These are phyloP conservation scores for Murraya paniculata DNA, from an alignment of 345 rosid species.

Conservation along the genomic window DNA sequence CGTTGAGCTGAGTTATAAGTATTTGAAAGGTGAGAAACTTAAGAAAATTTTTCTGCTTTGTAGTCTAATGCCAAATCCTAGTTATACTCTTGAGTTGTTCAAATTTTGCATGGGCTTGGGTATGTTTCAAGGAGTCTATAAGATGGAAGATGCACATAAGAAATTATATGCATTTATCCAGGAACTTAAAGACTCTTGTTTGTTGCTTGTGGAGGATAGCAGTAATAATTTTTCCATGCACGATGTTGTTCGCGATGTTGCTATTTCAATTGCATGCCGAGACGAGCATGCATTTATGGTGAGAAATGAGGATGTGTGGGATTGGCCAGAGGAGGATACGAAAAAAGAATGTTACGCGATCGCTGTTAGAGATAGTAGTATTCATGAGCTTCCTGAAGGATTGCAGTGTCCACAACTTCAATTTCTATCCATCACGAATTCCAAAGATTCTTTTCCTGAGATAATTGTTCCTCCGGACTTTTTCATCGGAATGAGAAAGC, in stretches of 20 bases:
- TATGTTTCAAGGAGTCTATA: neutral
- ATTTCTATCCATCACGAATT: no score
- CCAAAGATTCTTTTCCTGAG: no score
- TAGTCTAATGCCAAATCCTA: neutral
- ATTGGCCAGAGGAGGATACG: conserved; percentile 6
- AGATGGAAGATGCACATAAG: conserved; percentile 5
- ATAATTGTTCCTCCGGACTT: no score
- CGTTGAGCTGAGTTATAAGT: no score
- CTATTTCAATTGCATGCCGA: conserved; percentile 16
- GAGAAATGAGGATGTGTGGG: neutral
- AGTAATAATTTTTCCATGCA: conserved; percentile 2
- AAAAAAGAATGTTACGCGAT: neutral
- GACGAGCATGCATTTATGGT: neutral
- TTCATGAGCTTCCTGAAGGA: conserved; percentile 4
- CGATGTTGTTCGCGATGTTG: conserved; percentile 6
- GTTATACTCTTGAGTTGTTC: neutral
- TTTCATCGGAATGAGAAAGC: no score
- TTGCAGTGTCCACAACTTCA: conserved; percentile 10
- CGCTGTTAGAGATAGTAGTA: neutral
- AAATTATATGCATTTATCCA: neutral
- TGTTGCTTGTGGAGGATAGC: neutral
- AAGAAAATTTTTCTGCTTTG: neutral
- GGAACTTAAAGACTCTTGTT: conserved; percentile 9
- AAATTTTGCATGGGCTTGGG: conserved; percentile 13
- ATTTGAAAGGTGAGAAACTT: no score